A percentile compares a stretch with the other conserved stretches of the same genome.
These are phyloP conservation scores for Zasmidium citrigriseum DNA, from an alignment of 2,329 filamentous ascomycete genomes.

Conservation along the genomic window DNA sequence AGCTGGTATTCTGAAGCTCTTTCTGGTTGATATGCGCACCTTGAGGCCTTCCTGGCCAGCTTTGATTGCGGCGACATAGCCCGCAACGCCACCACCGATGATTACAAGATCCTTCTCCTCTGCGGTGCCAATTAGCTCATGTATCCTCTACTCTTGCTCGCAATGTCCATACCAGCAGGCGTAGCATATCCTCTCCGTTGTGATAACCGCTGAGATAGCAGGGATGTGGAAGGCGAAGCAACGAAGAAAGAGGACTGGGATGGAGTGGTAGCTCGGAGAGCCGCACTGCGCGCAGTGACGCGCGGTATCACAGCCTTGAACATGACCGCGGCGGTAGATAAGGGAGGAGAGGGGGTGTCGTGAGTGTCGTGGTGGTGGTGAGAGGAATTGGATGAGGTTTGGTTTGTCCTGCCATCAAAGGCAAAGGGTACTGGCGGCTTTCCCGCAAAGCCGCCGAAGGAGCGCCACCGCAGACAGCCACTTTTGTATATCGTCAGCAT, in stretches of 20 bases:
- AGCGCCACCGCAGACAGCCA: background rate
- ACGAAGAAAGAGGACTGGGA: slow-evolving; percentile 18
- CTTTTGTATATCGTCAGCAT: background rate
- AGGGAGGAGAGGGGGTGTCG: background rate
- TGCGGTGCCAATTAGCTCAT: slow-evolving; percentile 44
- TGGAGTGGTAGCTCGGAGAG: slow-evolving; percentile 22
- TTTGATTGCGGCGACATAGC: slow-evolving; percentile 99
- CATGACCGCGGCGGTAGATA: slow-evolving; percentile 16
- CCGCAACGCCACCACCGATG: slow-evolving; percentile 96
- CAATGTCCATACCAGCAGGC: slow-evolving; percentile 46
- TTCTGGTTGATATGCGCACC: slow-evolving; percentile 53
- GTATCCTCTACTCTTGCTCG: slow-evolving; percentile 1
- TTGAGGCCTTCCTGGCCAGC: slow-evolving; percentile 96
- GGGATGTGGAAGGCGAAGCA: slow-evolving; percentile 42
- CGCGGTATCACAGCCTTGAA: slow-evolving; percentile 28
- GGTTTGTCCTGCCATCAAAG: background rate
- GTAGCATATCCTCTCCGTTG: slow-evolving; percentile 60
- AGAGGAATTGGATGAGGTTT: background rate
- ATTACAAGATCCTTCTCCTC: slow-evolving; percentile 97
- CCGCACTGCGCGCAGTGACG: slow-evolving; percentile 19
- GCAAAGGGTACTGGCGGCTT: background rate
- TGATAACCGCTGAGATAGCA: slow-evolving; percentile 53
- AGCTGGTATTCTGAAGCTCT: background rate
- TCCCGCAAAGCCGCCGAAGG: background rate
- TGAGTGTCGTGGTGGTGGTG: background rate